Evolutionary conservation across 495 filamentous ascomycete genomes (phyloP).

Genomic region (Lentithecium fluviatile): DNA sequence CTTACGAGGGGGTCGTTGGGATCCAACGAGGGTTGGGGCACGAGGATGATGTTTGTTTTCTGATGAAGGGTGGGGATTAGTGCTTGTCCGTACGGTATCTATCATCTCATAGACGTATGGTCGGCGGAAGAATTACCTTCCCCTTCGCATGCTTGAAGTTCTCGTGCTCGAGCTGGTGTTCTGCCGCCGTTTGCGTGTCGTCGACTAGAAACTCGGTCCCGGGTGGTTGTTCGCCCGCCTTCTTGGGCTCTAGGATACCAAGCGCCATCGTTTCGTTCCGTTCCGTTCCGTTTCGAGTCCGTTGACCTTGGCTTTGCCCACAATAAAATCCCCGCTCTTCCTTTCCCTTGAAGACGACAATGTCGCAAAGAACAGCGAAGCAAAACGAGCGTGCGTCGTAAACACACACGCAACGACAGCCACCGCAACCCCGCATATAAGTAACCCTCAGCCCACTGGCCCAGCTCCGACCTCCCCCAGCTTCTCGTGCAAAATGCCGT

Average conservation of each 20-base stretch:
- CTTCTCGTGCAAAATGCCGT: too few species aligned
- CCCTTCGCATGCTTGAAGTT: slow-evolving; percentile 23
- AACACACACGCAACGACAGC: too few species aligned
- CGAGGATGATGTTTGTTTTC: slow-evolving; percentile 19
- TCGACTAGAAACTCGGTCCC: slow-evolving; percentile 24
- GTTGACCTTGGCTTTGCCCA: neutral
- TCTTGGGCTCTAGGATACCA: slow-evolving; percentile 19
- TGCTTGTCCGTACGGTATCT: neutral
- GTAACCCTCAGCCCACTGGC: too few species aligned
- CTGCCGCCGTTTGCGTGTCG: slow-evolving; percentile 6
- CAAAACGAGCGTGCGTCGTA: too few species aligned
- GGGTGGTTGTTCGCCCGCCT: slow-evolving; percentile 1
- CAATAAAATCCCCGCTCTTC: neutral
- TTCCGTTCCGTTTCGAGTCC: neutral
- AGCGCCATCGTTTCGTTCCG: slow-evolving; percentile 10
- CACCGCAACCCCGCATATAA: too few species aligned
- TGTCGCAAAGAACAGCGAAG: too few species aligned
- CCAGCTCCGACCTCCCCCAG: too few species aligned
- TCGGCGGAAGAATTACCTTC: too few species aligned
- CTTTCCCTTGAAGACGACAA: too few species aligned
- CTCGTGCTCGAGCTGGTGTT: slow-evolving; percentile 18
- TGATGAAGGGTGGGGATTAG: neutral
- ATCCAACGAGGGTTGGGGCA: slow-evolving; percentile 22
- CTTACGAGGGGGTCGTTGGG: slow-evolving; percentile 27
- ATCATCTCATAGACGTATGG: too few species aligned